Percentiles rank a stretch among this genome's conserved stretches.
These are phyloP conservation scores for Bruguiera hainesii DNA, from an alignment of 441 rosid species.

Conservation along the genomic window DNA sequence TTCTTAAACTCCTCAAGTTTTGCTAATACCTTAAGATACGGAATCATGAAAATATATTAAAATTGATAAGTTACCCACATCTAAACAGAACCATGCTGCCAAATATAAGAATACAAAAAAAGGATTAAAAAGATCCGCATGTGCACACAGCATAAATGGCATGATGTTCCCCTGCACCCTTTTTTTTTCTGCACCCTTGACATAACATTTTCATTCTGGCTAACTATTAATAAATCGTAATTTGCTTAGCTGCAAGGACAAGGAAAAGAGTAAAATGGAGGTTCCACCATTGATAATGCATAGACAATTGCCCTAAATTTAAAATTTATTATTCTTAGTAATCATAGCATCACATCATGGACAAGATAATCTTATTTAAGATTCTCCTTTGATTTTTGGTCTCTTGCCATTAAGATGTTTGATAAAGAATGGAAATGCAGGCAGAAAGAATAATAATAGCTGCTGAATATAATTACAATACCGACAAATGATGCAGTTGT, in stretches of 20 bases:
- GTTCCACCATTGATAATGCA: neutral
- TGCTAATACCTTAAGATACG: constrained; percentile 52
- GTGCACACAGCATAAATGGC: neutral
- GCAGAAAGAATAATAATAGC: no score
- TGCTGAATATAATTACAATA: no score
- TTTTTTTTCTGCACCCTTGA: neutral
- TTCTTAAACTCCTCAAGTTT: constrained; percentile 75
- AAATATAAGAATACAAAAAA: neutral
- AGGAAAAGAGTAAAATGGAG: neutral
- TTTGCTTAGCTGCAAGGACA: neutral
- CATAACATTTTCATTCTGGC: neutral
- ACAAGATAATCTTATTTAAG: neutral
- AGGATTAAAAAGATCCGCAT: neutral
- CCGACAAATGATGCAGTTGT: neutral
- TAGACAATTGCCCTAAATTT: neutral
- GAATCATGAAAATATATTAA: constrained; percentile 2
- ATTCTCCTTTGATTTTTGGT: no score
- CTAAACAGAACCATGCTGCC: neutral
- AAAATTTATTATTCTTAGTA: neutral
- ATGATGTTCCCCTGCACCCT: neutral
- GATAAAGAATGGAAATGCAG: no score
- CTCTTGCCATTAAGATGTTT: no score
- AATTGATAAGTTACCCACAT: neutral
- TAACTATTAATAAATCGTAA: neutral
- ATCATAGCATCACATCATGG: neutral